Base-by-base conservation (phyloP, 148 eudicot species). In the Drosera capensis region DNA sequence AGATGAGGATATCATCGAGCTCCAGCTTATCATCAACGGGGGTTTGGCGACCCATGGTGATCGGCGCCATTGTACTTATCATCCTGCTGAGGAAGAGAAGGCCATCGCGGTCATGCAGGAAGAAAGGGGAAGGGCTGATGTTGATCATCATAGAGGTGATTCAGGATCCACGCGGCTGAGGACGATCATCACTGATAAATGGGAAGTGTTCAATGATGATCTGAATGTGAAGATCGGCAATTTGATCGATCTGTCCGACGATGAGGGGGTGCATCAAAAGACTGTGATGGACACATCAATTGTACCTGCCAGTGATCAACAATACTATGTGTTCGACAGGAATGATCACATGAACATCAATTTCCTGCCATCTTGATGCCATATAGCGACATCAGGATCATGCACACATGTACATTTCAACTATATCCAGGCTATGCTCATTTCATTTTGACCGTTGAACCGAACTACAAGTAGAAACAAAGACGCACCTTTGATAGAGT, bases 121-220 rank as follows among this genome's bases (percentile, higher is more conserved):
- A 11, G 15, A 4, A 34, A 24, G 5, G 23, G 47, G 13, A 5
- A 31, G 42, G 0, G 52, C 39, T 23, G 46, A 46, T 1, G 24
- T 26, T 2, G 39, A 31, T 34, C 13, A n/a, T n/a, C 20, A 25
- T 4, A 14, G 26, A 17, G 19, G 39, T 6, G 34, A 8, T 7
- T 8, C 20, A 24, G 16, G 21, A 59, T 21, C 11, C 54, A 48
- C 20, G 12, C 57, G 7, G 39, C n/a, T 68, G 48, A 60, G 26
- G 67, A 71, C 84, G 3, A 50, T 71, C 16, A 68, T 77, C 20
- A 77, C 84, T 0, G 59, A 73, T 49, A 45, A 68, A 14, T 80
- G 84, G 90, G 84, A 77, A 70, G 67, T 57, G 20, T 80, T 80
- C 41, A 80, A 80, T 2, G 88, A 80, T 40, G 84, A 70, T 16